Evolutionary conservation across 208 protist genomes (phyloP).

Genomic region (Trypanosoma scelopori): DNA sequence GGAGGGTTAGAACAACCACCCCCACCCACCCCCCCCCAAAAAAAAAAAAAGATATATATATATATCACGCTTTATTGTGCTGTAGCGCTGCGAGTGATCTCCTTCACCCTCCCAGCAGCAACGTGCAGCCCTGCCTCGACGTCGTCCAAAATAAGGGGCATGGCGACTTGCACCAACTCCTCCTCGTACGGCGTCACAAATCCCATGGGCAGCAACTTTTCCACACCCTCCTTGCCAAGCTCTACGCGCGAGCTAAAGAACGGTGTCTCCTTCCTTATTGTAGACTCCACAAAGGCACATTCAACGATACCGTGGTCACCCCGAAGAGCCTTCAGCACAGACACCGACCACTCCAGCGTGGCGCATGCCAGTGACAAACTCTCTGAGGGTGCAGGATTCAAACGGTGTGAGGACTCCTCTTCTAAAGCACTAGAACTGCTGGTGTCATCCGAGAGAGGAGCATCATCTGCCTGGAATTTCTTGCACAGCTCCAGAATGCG

Average conservation of each 20-base stretch:
- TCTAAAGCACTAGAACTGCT: slow-evolving; percentile 8
- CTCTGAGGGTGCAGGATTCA: slow-evolving; percentile 34
- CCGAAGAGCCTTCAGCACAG: slow-evolving; percentile 72
- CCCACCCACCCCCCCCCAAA: no score
- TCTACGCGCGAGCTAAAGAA: slow-evolving; percentile 87
- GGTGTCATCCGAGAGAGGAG: slow-evolving; percentile 28
- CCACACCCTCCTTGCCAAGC: slow-evolving; percentile 81
- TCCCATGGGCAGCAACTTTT: slow-evolving; percentile 61
- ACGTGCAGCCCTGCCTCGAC: slow-evolving; percentile 69
- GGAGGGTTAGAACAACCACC: no score
- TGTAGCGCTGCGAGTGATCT: background rate
- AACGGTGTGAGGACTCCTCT: background rate
- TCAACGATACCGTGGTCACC: slow-evolving; percentile 81
- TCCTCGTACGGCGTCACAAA: slow-evolving; percentile 59
- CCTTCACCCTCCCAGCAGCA: slow-evolving; percentile 1
- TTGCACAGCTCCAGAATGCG: slow-evolving; percentile 52
- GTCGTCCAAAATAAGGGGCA: slow-evolving; percentile 73
- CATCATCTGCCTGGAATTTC: slow-evolving; percentile 62
- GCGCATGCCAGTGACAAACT: slow-evolving; percentile 67
- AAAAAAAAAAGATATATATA: background rate
- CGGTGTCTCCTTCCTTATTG: slow-evolving; percentile 53
- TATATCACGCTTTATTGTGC: background rate
- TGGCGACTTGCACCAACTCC: slow-evolving; percentile 70
- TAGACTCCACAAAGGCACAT: slow-evolving; percentile 78
- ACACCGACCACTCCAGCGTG: slow-evolving; percentile 59